Base-by-base conservation (phyloP, 169 alveolate species). In the Theileria orientalis region DNA sequence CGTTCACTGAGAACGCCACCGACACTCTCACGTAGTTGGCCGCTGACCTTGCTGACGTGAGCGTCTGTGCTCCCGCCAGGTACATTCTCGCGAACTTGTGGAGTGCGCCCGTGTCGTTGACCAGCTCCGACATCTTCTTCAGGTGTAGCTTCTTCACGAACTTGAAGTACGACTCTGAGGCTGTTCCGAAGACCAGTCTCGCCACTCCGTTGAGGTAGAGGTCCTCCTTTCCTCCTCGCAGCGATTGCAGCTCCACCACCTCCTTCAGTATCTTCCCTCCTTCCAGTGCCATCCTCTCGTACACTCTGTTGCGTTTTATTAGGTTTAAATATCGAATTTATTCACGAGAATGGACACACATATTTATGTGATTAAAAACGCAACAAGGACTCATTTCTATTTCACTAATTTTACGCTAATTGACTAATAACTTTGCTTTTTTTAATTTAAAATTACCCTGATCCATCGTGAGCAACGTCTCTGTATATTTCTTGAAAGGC, bases 281-380 rank as follows among this genome's bases (percentile, higher is more conserved):
- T 69, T 79, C 87, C 66, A 79, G 74, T 16, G 87, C 76, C 87
- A 79, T 79, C 35, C 87, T 74, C 56, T 79, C 87, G 37, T 79
- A 79, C 14, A 79, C 60, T 27, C 87, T 79, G 37, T 46, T 69
- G 35, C 11, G 19, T n/a, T n/a, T n/a, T n/a, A n/a, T n/a, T n/a
- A n/a, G n/a, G 0, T 23, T 64, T 29, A 54, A n/a, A 3, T 40
- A 11, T 2, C 11, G n/a, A 59, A 44, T 44, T 44, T 44, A 44
- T 44, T 14, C 16, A n/a, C 14, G 16, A n/a, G n/a, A n/a, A n/a
- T n/a, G n/a, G n/a, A n/a, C 56, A 62, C 71, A 62, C 57, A 37
- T 62, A 19, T n/a, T n/a, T n/a, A n/a, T n/a, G n/a, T n/a, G n/a
- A 42, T 16, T 14, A 42, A 14, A 14, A 42, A 42, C 52, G 16